phyloP scores from a whole-genome alignment of 129 eudicot species.

The Helichrysum umbraculigerum region DNA sequence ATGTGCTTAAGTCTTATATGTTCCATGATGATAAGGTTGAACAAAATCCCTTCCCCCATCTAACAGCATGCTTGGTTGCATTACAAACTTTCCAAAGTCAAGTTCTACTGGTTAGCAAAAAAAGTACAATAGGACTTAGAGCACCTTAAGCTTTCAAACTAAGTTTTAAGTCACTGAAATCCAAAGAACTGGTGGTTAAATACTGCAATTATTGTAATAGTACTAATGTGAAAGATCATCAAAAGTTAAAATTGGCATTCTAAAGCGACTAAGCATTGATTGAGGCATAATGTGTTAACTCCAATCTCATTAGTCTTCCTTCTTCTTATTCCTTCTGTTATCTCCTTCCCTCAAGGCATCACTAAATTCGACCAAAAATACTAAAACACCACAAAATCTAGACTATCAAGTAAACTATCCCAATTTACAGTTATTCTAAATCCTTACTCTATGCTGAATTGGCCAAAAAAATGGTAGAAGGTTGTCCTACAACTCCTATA shows the following conservation, averaged over 20 bases:
- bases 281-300: conserved; percentile 1
- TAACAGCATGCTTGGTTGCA: background rate
- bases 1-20: background rate
- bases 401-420: background rate
- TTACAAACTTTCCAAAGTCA: no score
- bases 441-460: background rate
- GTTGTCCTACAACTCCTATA: conserved; percentile 1
- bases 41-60: background rate
- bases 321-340: background rate
- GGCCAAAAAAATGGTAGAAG: background rate
- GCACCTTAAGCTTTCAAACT: background rate
- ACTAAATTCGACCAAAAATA: background rate
- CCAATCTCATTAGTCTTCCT: background rate
- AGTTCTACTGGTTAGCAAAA: no score
- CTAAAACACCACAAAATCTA: no score
- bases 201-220: no score
- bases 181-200: background rate
- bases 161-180: background rate
- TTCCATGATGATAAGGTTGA: background rate
- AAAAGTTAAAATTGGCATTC: background rate
- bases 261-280: background rate
- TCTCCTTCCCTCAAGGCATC: conserved; percentile 6
- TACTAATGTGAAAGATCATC: background rate
- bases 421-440: background rate
- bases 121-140: no score